Evolutionary conservation across 306 rosid genomes (phyloP), one percentile per base, ranked within the genome.

Genomic region (Betula pendula): DNA sequence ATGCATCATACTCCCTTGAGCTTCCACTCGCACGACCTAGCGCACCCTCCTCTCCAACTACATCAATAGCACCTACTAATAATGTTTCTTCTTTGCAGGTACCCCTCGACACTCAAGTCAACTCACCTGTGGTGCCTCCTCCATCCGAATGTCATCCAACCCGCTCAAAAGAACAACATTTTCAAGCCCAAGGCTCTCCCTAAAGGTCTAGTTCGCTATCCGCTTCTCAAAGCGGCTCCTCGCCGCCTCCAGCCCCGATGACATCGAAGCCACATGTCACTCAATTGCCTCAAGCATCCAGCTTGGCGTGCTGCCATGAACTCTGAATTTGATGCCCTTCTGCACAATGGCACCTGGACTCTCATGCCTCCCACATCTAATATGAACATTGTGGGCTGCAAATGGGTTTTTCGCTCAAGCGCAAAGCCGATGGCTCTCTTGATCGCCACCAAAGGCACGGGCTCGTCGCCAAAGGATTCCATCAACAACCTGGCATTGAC

Each of bases 381-480:
- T 24, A 5, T 20, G 9, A 51, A 51, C 17, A 8, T 51, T 51
- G 22, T 51, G 5, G 58, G 25, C 6, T 51, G 58, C 8, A 17
- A 51, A 20, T 51, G 25, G 58, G 58, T 51, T 9, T 51, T 51
- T 17, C 1, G 0, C 16, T 19, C 22, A 51, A 51, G 17, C 12
- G 0, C 2, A n/a, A 16, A 51, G 58, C 1, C 4, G 0, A 51
- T 51, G 24, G 25, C 22, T 17, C 25, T 1, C 17, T 51, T 16
- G 58, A 6, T n/a, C 0, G 0, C 6, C 2, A 19, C 11, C 17
- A 51, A 20, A 24, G 11, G 1, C 0, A 0, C 1, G n/a, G n/a
- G n/a, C 58, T 51, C 5, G 24, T 51, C 0, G 25, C 58, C 25
- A 51, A 51, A 8, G 24, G 58, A 0, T 51, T 51, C 17, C 25